Conservation (phyloP, 495 filamentous ascomycete genomes). For the Hyphodiscus hymeniophilus region DNA sequence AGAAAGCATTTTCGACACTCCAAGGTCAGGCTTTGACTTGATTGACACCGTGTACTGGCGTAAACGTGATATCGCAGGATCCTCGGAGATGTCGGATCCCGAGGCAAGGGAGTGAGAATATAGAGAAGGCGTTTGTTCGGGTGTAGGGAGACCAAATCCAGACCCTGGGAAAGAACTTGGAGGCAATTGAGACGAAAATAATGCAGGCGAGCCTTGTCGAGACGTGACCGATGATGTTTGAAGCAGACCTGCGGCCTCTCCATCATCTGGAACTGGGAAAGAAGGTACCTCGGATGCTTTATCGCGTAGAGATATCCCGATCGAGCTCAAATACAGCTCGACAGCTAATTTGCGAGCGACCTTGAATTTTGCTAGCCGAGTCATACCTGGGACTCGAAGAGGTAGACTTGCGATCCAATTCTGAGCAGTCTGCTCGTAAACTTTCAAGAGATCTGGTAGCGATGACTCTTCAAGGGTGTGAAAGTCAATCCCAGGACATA, state of each 20-base stretch:
- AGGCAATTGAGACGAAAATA: conserved; percentile 8
- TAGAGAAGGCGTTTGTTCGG: conserved; percentile 13
- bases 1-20: conserved; percentile 5
- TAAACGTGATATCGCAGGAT: conserved; percentile 17
- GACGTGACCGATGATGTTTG: conserved; percentile 1
- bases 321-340: conserved; percentile 19
- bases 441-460: conserved; percentile 5
- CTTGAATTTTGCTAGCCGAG: conserved; percentile 18
- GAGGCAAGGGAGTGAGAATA: conserved; percentile 14
- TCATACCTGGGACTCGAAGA: neutral
- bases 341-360: conserved; percentile 18
- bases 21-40: conserved; percentile 13
- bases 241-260: neutral
- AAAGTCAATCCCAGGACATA: conserved; percentile 7
- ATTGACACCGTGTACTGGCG: conserved; percentile 19
- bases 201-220: conserved; percentile 6
- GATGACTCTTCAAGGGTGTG: neutral
- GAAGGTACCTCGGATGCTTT: conserved; percentile 3
- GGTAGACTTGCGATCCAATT: conserved; percentile 19
- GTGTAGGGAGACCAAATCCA: conserved; percentile 8
- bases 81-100: conserved; percentile 12
- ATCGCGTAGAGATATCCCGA: conserved; percentile 13
- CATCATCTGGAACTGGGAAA: neutral
- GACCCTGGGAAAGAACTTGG: neutral
- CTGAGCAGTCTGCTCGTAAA: conserved; percentile 19